Evolutionary conservation across 768 basidiomycete species (phyloP).

Genomic region (Plicaturopsis crispa): DNA sequence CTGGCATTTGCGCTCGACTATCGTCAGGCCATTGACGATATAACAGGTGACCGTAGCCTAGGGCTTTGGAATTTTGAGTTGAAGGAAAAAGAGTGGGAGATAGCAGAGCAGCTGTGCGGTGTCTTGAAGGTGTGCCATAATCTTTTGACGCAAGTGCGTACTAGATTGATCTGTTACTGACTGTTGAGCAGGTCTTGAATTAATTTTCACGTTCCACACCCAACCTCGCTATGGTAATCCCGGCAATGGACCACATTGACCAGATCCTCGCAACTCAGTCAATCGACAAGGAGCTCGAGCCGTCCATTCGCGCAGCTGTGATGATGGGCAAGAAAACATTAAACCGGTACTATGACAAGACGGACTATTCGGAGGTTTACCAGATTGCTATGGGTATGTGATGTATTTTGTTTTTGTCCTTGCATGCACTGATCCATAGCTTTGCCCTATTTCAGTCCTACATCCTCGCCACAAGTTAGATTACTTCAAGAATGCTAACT

Average conservation of each 20-base stretch:
- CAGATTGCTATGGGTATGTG: constrained; percentile 25
- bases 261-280: constrained; percentile 7
- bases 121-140: constrained; percentile 13
- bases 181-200: constrained; percentile 23
- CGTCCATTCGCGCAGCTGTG: constrained; percentile 15
- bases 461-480: constrained; percentile 21
- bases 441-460: constrained; percentile 15
- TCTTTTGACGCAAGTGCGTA: background rate
- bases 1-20: constrained; percentile 20
- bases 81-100: constrained; percentile 16
- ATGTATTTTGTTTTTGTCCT: background rate
- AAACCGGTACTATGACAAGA: constrained; percentile 24
- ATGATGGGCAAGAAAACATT: constrained; percentile 17
- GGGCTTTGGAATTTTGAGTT: constrained; percentile 12
- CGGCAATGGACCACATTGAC: constrained; percentile 21
- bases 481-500: constrained; percentile 19
- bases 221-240: constrained; percentile 24
- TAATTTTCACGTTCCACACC: constrained; percentile 23
- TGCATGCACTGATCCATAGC: background rate
- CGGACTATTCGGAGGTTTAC: constrained; percentile 22
- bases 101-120: constrained; percentile 16
- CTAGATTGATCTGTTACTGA: background rate
- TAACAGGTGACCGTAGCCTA: constrained; percentile 9
- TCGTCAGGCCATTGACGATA: constrained; percentile 13
- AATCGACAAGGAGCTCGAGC: background rate